Conservation (phyloP, 1,139 yeast species). For the Yamadazyma trypodendri region DNA sequence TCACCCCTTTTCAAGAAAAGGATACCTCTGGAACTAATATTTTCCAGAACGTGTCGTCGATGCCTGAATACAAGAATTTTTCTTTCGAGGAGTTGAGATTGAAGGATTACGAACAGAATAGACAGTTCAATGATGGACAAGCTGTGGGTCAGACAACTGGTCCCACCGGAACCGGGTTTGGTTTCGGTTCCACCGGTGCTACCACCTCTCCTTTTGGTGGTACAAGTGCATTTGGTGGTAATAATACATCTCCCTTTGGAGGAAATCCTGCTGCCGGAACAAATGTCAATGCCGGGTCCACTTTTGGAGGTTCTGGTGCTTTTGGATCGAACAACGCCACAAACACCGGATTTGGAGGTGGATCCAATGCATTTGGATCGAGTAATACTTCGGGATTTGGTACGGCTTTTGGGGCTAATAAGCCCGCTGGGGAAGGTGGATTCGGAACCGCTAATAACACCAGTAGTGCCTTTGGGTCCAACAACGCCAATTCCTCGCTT, state of each 20-base stretch:
- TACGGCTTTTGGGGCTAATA: conserved; percentile 15
- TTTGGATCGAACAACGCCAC: conserved; percentile 6
- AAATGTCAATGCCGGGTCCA: too few relatives aligned
- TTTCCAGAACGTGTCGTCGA: conserved; percentile 75
- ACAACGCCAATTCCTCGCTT: conserved; percentile 16
- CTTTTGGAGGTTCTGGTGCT: not conserved
- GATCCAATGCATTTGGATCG: conserved; percentile 20
- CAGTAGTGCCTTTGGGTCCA: conserved; percentile 20
- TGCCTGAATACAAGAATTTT: conserved; percentile 85
- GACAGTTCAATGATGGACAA: conserved; percentile 54
- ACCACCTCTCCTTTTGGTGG: conserved; percentile 7
- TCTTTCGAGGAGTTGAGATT: conserved; percentile 86
- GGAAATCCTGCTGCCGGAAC: conserved; percentile 1
- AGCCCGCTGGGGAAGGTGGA: conserved; percentile 9
- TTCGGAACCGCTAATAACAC: conserved; percentile 6
- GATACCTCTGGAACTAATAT: conserved; percentile 59
- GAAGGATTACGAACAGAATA: conserved; percentile 80
- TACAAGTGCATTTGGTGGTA: conserved; percentile 20
- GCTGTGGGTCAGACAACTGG: conserved; percentile 16
- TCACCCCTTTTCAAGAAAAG: conserved; percentile 64
- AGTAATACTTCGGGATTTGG: conserved; percentile 18
- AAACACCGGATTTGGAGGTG: conserved; percentile 10
- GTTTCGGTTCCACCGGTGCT: conserved; percentile 17
- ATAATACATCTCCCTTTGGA: conserved; percentile 7
- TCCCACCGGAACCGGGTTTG: conserved; percentile 43